These are phyloP conservation scores for Fusarium camptoceras DNA, from an alignment of 2,329 filamentous ascomycete species.

Conservation along the genomic window DNA sequence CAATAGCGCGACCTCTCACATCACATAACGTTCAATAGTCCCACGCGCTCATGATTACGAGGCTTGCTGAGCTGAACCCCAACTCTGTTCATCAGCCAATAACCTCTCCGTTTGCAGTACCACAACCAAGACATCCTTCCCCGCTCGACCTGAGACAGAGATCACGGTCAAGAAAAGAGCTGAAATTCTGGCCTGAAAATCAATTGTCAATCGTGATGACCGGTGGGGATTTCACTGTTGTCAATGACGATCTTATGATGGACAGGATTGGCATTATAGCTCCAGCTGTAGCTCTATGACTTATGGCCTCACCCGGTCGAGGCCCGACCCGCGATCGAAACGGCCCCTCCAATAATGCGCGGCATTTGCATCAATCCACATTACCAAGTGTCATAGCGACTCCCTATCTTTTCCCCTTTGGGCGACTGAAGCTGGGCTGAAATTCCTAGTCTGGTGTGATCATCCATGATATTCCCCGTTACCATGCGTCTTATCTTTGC, in stretches of 20 bases:
- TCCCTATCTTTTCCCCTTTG: not conserved
- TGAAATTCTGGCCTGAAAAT: not conserved
- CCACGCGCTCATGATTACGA: not conserved
- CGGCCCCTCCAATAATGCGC: not conserved
- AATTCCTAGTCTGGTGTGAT: not conserved
- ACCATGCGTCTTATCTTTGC: not conserved
- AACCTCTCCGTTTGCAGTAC: not conserved
- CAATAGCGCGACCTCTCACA: not conserved
- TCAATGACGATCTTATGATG: not conserved
- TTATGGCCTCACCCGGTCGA: not conserved
- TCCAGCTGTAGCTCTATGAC: not conserved
- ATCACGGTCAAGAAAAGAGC: not conserved
- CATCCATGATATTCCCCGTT: not conserved
- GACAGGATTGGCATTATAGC: not conserved
- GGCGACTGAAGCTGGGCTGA: not conserved
- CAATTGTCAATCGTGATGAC: not conserved
- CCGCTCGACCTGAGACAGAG: not conserved
- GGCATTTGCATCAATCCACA: not conserved
- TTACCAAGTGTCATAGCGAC: not conserved
- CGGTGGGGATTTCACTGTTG: not conserved
- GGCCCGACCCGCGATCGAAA: not conserved
- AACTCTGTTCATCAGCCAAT: not conserved
- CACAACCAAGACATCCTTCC: not conserved
- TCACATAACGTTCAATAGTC: not conserved
- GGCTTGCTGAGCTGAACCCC: conserved; percentile 1